These are phyloP conservation scores for Dacryopinax spathularia DNA, from an alignment of 768 basidiomycete genomes.

Conservation along the genomic window DNA sequence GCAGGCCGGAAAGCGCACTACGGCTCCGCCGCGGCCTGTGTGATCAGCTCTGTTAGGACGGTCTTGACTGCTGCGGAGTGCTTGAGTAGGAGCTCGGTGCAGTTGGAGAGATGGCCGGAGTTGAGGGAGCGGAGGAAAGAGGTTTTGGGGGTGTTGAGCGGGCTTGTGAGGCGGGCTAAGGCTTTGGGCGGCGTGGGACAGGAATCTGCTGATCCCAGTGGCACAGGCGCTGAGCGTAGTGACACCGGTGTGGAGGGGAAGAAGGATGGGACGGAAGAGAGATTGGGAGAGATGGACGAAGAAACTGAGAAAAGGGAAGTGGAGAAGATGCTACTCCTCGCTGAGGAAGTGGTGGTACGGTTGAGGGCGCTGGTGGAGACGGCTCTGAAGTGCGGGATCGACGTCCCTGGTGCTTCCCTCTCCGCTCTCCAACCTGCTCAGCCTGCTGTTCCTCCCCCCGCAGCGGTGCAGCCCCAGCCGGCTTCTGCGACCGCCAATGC, in stretches of 20 bases:
- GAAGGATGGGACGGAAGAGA: slow-evolving; percentile 29
- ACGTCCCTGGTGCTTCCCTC: slow-evolving; percentile 15
- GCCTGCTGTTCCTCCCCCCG: slow-evolving; percentile 3
- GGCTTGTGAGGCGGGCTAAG: slow-evolving; percentile 40
- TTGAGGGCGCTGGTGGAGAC: slow-evolving; percentile 57
- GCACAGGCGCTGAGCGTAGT: slow-evolving; percentile 15
- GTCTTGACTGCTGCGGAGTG: slow-evolving; percentile 75
- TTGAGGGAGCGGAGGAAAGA: slow-evolving; percentile 68
- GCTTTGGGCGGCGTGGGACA: not conserved
- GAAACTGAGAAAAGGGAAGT: slow-evolving; percentile 42
- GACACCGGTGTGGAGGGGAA: slow-evolving; percentile 36
- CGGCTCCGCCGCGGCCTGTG: slow-evolving; percentile 84
- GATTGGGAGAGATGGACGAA: slow-evolving; percentile 32
- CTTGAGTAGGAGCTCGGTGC: slow-evolving; percentile 61
- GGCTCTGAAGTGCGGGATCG: slow-evolving; percentile 25
- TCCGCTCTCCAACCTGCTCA: slow-evolving; percentile 1
- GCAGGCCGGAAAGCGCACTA: slow-evolving; percentile 69
- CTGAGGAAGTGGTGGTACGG: slow-evolving; percentile 65
- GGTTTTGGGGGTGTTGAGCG: slow-evolving; percentile 65
- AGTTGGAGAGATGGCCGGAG: slow-evolving; percentile 48
- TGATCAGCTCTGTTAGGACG: slow-evolving; percentile 84
- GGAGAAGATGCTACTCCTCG: slow-evolving; percentile 64
- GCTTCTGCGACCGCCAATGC: not conserved
- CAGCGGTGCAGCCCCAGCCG: slow-evolving; percentile 4
- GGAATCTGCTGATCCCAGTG: slow-evolving; percentile 44